Evolutionary conservation across 2,329 filamentous ascomycete species (phyloP).

Genomic region (Xylariaceae sp.): DNA sequence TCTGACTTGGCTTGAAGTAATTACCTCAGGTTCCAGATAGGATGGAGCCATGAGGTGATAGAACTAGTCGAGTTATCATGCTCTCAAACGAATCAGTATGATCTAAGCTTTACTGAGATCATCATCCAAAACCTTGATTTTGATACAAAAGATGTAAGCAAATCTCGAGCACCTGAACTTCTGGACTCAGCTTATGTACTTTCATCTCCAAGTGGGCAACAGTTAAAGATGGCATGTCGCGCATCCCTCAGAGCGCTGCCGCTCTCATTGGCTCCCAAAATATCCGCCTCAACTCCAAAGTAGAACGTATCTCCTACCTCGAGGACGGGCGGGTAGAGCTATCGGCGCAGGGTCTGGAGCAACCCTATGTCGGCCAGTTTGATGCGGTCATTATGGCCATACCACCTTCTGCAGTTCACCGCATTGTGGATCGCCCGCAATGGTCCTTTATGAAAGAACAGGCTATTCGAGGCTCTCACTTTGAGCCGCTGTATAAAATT

Average conservation of each 20-base stretch:
- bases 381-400: conserved; percentile 4
- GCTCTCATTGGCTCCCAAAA: conserved; percentile 4
- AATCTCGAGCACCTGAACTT: neutral
- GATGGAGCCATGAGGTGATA: conserved; percentile 14
- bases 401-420: conserved; percentile 4
- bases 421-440: conserved; percentile 5
- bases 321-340: conserved; percentile 2
- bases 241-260: conserved; percentile 1
- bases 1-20: too few relatives aligned
- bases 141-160: conserved; percentile 4
- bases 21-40: conserved; percentile 4
- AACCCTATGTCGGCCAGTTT: neutral
- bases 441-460: conserved; percentile 16
- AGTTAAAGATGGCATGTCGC: conserved; percentile 8
- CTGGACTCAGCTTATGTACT: neutral
- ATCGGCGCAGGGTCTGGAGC: neutral
- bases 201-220: conserved; percentile 2
- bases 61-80: conserved; percentile 14
- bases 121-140: conserved; percentile 16
- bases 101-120: conserved; percentile 13
- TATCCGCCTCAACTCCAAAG: neutral
- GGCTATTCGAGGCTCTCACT: conserved; percentile 7
- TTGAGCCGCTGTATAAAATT: conserved; percentile 17
- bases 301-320: neutral
- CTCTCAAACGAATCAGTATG: conserved; percentile 15